phyloP scores from a whole-genome alignment of 495 filamentous ascomycete species.

The Aspergillus cristatus region DNA sequence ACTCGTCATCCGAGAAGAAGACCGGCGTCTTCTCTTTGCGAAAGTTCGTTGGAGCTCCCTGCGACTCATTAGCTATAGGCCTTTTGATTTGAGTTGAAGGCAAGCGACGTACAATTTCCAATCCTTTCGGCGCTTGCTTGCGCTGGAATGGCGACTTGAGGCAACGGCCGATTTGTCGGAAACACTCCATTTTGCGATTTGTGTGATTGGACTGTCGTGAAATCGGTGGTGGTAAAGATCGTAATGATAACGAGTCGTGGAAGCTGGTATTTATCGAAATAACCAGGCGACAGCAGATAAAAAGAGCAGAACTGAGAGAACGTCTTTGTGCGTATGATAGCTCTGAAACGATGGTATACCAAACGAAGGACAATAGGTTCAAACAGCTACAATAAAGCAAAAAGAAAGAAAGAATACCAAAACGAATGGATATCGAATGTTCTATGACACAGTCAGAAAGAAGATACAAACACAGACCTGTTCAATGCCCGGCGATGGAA shows the following conservation, averaged over 20 bases:
- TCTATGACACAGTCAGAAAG: slow-evolving; percentile 19
- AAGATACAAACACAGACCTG: slow-evolving; percentile 3
- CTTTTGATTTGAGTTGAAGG: background rate
- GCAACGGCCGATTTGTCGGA: slow-evolving; percentile 29
- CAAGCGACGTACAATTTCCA: slow-evolving; percentile 32
- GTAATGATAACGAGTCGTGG: slow-evolving; percentile 3
- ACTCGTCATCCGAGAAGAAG: slow-evolving; percentile 38
- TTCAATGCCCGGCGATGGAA: too few relatives aligned
- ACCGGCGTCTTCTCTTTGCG: slow-evolving; percentile 36
- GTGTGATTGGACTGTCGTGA: background rate
- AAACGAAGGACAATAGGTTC: background rate
- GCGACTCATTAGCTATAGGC: background rate
- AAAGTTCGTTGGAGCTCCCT: slow-evolving; percentile 39
- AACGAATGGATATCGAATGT: slow-evolving; percentile 3
- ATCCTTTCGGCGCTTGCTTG: slow-evolving; percentile 11
- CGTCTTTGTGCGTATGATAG: background rate
- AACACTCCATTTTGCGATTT: slow-evolving; percentile 34
- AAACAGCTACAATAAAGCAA: slow-evolving; percentile 2
- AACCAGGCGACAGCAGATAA: too few relatives aligned
- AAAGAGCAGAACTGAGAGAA: too few relatives aligned
- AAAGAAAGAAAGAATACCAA: slow-evolving; percentile 14
- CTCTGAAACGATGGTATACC: background rate
- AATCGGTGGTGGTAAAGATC: slow-evolving; percentile 1
- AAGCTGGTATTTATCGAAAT: too few relatives aligned
- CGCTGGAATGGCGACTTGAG: slow-evolving; percentile 29